These are phyloP conservation scores for Fraxinus dipetala DNA, from an alignment of 305 asterid genomes.

Conservation along the genomic window DNA sequence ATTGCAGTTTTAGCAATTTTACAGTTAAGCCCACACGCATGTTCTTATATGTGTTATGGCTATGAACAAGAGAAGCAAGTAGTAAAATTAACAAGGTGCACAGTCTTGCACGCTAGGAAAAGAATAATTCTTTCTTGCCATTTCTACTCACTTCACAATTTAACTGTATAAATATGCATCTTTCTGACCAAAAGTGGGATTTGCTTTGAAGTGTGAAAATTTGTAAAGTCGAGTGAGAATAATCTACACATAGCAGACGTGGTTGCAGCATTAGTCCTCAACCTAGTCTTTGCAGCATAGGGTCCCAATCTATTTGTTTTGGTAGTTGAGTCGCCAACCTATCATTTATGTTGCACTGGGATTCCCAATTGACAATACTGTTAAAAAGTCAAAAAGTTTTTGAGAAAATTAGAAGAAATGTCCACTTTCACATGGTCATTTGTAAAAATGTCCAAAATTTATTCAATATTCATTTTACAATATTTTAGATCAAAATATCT, in stretches of 20 bases:
- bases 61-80: constrained; percentile 5
- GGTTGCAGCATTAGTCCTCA: not conserved
- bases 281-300: not conserved
- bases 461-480: too few species aligned
- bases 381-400: not conserved
- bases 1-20: constrained; percentile 13
- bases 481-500: too few species aligned
- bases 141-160: constrained; percentile 19
- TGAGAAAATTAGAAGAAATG: too few species aligned
- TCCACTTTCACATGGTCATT: too few species aligned
- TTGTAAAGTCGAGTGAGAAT: not conserved
- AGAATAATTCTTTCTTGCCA: constrained; percentile 34
- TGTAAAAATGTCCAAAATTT: too few species aligned
- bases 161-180: constrained; percentile 1
- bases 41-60: not conserved
- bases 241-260: not conserved
- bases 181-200: constrained; percentile 22
- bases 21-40: not conserved
- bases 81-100: not conserved
- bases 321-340: not conserved
- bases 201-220: constrained; percentile 10
- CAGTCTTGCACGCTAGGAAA: constrained; percentile 43
- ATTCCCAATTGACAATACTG: not conserved
- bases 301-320: not conserved
- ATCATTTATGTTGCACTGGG: not conserved